Evolutionary conservation across 2,329 filamentous ascomycete species (phyloP).

Genomic region (Aspergillus pseudotamarii): DNA sequence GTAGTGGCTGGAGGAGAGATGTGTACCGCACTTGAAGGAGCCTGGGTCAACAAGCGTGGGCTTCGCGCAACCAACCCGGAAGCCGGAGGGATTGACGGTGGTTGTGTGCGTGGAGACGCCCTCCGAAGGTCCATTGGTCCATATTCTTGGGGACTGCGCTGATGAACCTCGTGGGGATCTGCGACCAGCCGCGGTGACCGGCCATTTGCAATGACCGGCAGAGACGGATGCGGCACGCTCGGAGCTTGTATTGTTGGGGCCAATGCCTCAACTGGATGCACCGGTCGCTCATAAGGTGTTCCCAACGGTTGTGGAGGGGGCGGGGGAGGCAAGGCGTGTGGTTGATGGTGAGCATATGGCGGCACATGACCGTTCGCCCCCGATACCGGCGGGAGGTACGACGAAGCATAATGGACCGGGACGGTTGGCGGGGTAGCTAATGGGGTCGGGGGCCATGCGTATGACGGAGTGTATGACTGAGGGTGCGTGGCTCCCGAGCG

Average conservation of each 20-base stretch:
- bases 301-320: constrained; percentile 33
- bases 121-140: constrained; percentile 38
- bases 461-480: constrained; percentile 44
- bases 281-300: constrained; percentile 37
- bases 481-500: constrained; percentile 44
- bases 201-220: constrained; percentile 24
- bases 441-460: constrained; percentile 49
- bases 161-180: constrained; percentile 29
- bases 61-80: constrained; percentile 28
- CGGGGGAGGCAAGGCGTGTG: constrained; percentile 16
- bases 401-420: constrained; percentile 39
- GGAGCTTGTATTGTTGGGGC: constrained; percentile 28
- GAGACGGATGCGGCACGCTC: constrained; percentile 20
- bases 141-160: constrained; percentile 35
- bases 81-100: constrained; percentile 24
- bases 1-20: constrained; percentile 18
- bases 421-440: constrained; percentile 47
- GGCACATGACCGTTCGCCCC: constrained; percentile 32
- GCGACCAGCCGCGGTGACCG: constrained; percentile 32
- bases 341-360: constrained; percentile 35
- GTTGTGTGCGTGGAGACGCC: constrained; percentile 37
- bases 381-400: constrained; percentile 41
- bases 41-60: constrained; percentile 32
- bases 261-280: constrained; percentile 35
- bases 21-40: constrained; percentile 22